phyloP scores from a whole-genome alignment of 2,329 filamentous ascomycete species.

The Phyllosticta paracitricarpa region DNA sequence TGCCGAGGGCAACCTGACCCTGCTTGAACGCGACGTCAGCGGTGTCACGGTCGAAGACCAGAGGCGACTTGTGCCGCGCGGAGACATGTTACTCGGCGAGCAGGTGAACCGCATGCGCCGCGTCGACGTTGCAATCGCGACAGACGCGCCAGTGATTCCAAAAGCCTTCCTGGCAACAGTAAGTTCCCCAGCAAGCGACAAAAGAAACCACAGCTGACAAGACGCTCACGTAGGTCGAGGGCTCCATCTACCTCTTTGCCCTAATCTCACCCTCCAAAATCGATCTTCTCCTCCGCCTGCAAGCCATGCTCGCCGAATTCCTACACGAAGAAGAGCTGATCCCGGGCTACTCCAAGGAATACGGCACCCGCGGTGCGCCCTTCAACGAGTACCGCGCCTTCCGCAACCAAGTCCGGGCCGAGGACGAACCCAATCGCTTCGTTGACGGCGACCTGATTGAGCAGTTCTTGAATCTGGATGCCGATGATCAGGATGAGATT shows the following conservation, averaged over 20 bases:
- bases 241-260: conserved; percentile 82
- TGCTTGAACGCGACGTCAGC: conserved; percentile 62
- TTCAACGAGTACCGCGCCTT: conserved; percentile 80
- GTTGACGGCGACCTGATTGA: conserved; percentile 90
- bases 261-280: conserved; percentile 62
- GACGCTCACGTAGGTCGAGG: conserved; percentile 58
- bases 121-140: conserved; percentile 55
- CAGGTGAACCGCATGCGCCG: conserved; percentile 83
- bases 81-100: conserved; percentile 80
- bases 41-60: conserved; percentile 68
- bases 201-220: conserved; percentile 11
- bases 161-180: conserved; percentile 84
- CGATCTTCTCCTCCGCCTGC: conserved; percentile 74
- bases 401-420: conserved; percentile 58
- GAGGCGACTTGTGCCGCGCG: conserved; percentile 59
- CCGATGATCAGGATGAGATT: conserved; percentile 46
- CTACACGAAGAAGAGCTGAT: conserved; percentile 41
- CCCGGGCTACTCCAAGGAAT: conserved; percentile 45
- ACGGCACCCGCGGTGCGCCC: conserved; percentile 55
- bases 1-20: conserved; percentile 75
- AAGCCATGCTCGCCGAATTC: conserved; percentile 56
- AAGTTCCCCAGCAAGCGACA: conserved; percentile 27
- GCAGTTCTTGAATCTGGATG: conserved; percentile 63
- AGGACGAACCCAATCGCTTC: conserved; percentile 72
- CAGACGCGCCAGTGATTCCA: conserved; percentile 62